Evolutionary conservation across 257 asterid genomes (phyloP), one percentile per base, ranked within the genome.

Genomic region (Catharanthus roseus): DNA sequence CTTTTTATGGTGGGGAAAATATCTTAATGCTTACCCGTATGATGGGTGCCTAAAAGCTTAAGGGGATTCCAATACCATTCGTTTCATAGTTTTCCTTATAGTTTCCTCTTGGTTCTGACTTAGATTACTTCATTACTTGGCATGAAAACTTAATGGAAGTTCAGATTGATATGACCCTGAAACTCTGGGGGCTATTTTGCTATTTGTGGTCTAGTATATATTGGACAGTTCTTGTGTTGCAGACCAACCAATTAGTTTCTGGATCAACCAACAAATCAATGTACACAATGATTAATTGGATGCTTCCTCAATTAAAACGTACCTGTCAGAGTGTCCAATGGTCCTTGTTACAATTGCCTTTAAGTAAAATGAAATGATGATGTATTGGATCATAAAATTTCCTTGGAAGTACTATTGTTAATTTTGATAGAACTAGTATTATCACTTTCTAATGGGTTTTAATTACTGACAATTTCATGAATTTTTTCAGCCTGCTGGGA

Each of bases 401-500:
- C 10, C 10, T 13, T 6, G 1, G 49, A 5, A 10, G 49, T 42
- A 42, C 1, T 42, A 42, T 10, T 42, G 19, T 45, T 45, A 45
- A 45, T 45, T 45, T 45, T 55, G 26, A 55, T 26, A 55, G 23
- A 55, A 55, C 19, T 10, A 9, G 33, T 26, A 26, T 57, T 57
- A 38, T 38, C 64, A 57, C 38, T 57, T 55, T 55, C 39, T 57
- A n/a, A 57, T 26, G 36, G 13, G 1, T 26, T 57, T 26, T 26
- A 2, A 29, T 58, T 0, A 60, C n/a, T 74, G 28, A 67, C 11
- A 2, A 26, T 58, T 31, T 58, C 24, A 16, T 55, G 68, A 62
- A 76, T 75, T 71, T 75, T 71, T 78, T 79, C 91, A 93, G 99
- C 92, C 97, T 73, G 95, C 96, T 71, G 99, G 99, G 73, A 89